These are phyloP conservation scores for Urochloa ruziziensis DNA, from an alignment of 176 grass and related monocot genomes.

Conservation along the genomic window DNA sequence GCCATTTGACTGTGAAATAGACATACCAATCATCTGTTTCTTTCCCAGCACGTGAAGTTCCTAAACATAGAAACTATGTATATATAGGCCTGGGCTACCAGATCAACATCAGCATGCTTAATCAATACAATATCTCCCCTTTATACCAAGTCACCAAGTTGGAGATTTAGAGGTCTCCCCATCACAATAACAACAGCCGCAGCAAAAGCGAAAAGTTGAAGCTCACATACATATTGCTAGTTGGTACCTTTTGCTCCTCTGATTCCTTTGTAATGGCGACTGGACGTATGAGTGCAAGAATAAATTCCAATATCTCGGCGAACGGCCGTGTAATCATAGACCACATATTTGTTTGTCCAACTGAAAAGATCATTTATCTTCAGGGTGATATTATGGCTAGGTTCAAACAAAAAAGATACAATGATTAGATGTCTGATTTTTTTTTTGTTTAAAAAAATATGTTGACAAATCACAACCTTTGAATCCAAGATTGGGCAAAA, in stretches of 20 bases:
- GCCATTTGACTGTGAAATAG: too few relatives aligned
- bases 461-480: neutral
- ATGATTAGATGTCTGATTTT: neutral
- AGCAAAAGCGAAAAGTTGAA: neutral
- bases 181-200: neutral
- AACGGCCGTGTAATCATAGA: neutral
- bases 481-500: neutral
- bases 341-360: neutral
- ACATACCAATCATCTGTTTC: neutral
- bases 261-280: neutral
- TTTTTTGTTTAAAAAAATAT: too few relatives aligned
- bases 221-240: neutral
- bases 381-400: neutral
- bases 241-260: neutral
- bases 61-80: neutral
- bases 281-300: neutral
- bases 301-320: neutral
- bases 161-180: neutral
- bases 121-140: neutral
- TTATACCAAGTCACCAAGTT: neutral
- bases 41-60: neutral
- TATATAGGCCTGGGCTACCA: too few relatives aligned
- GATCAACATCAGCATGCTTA: slow-evolving; percentile 1
- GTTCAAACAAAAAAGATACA: too few relatives aligned
- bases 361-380: neutral